Conservation (phyloP, 495 filamentous ascomycete species). For the Xylaria venustula region DNA sequence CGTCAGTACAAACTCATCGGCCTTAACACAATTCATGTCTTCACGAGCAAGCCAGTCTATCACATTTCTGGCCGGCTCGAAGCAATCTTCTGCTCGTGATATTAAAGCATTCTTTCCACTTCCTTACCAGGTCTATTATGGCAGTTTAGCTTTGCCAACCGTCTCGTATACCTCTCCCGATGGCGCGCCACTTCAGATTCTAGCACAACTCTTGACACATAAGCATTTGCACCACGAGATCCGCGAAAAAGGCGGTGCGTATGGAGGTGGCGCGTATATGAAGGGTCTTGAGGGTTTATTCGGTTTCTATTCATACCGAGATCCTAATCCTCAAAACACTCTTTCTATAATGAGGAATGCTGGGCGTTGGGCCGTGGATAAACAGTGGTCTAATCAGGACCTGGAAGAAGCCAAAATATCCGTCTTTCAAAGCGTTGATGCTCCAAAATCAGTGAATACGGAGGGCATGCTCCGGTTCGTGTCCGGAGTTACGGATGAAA, state of each 20-base stretch:
- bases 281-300: constrained; percentile 79
- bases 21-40: constrained; percentile 69
- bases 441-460: constrained; percentile 79
- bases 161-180: constrained; percentile 77
- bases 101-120: constrained; percentile 86
- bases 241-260: constrained; percentile 95
- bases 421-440: constrained; percentile 95
- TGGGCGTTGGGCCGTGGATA: constrained; percentile 80
- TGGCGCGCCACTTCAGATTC: constrained; percentile 76
- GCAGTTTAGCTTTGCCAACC: constrained; percentile 75
- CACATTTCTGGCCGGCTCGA: constrained; percentile 32
- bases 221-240: constrained; percentile 97
- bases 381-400: constrained; percentile 80
- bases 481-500: constrained; percentile 79
- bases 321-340: constrained; percentile 92
- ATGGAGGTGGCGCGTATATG: constrained; percentile 87
- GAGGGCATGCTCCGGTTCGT: constrained; percentile 86
- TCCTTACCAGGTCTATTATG: constrained; percentile 96
- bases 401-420: constrained; percentile 94
- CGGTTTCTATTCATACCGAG: constrained; percentile 92
- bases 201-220: constrained; percentile 93
- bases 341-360: constrained; percentile 80
- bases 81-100: constrained; percentile 36
- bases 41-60: constrained; percentile 50
- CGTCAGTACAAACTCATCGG: constrained; percentile 64